Base-by-base conservation (phyloP, 306 rosid genomes). In the Mimosa bimucronata region DNA sequence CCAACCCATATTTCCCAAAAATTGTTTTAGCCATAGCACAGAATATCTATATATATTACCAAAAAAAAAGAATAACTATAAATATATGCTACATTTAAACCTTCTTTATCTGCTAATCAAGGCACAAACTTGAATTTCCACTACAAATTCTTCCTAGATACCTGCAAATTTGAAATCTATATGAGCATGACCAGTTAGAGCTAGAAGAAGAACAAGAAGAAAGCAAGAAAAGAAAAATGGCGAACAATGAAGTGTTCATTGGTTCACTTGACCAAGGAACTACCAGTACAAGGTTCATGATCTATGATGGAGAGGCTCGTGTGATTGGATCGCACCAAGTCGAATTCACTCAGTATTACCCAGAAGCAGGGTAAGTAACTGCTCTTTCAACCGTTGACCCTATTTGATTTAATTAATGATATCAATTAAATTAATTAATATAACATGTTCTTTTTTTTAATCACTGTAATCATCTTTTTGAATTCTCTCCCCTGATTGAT, bases 211-310 rank as follows among this genome's bases (percentile, higher is more conserved):
- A 25, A n/a, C n/a, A n/a, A 67, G 26, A 26, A 68, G 5, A 61
- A 28, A 76, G n/a, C 6, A 26, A 13, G 26, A 44, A 13, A 29
- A 53, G 10, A 29, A 26, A 26, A 34, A 90, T 85, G 92, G 80
- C 92, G 6, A 72, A 71, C 29, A 71, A 85, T 42, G 86, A 83
- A 6, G 89, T 83, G 26, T 94, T 70, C n/a, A 3, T 94, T 53
- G 97, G 94, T 1, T 84, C 98, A 16, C 85, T 94, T 68, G 97
- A 94, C 45, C 98, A 94, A 77, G 98, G 98, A 48, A 94, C 97
- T 28, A 92, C 91, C 52, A 94, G 98, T 41, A 90, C 89, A 78
- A 91, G 97, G 73, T 92, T 94, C 89, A 84, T 94, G 19, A 88
- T 94, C 66, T 95, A 95, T 25, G 94, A 95, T 19, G 80, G 31